Conservation (phyloP, 2,329 filamentous ascomycete genomes). For the Fusarium palustre region DNA sequence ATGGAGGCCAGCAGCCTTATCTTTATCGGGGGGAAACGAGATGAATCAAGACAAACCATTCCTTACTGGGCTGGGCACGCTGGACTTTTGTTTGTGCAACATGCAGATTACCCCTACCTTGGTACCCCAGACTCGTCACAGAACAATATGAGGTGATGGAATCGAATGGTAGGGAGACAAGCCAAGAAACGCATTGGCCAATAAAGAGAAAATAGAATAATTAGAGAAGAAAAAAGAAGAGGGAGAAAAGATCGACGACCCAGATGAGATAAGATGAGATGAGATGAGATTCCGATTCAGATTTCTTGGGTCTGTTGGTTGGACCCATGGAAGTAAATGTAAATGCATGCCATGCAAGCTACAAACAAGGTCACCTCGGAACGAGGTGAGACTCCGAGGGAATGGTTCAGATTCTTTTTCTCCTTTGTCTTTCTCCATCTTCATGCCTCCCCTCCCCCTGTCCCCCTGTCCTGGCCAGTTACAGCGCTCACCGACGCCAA, state of each 20-base stretch:
- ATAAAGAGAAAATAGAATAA: background rate
- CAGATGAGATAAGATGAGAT: too few relatives aligned
- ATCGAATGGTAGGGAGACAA: background rate
- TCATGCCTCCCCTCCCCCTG: background rate
- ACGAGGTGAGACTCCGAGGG: background rate
- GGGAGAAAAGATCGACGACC: background rate
- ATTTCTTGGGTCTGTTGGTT: background rate
- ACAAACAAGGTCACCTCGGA: too few relatives aligned
- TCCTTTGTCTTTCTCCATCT: background rate
- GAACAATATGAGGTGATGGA: background rate
- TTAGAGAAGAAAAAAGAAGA: too few relatives aligned
- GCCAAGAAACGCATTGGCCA: constrained; percentile 13
- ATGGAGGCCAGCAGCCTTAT: constrained; percentile 15
- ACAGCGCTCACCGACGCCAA: background rate
- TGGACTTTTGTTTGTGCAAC: background rate
- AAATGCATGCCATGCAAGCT: too few relatives aligned
- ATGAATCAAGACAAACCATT: constrained; percentile 1
- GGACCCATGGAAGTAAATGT: too few relatives aligned
- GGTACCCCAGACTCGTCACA: constrained; percentile 1
- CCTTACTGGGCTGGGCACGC: background rate
- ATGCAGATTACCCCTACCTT: background rate
- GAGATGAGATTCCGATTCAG: constrained; percentile 11
- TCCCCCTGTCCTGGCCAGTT: background rate
- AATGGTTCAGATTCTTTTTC: constrained; percentile 3
- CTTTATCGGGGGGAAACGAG: background rate